Percentiles rank a stretch among this genome's conserved stretches.
phyloP scores from a whole-genome alignment of 2,329 filamentous ascomycete species.

The Ceratocystis huliohia region DNA sequence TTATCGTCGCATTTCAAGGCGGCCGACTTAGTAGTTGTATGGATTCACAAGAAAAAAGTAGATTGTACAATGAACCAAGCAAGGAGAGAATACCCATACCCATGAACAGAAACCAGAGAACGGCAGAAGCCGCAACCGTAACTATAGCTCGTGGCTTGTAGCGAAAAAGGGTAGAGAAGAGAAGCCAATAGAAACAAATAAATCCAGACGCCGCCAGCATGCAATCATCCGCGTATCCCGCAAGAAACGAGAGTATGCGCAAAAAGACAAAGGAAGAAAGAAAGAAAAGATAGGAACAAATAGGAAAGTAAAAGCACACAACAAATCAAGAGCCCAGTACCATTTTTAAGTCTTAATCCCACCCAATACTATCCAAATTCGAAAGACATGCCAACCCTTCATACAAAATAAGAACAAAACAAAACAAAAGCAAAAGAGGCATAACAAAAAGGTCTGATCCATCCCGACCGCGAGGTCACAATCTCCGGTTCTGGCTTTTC shows the following conservation, averaged over 20 bases:
- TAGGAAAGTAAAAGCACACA: background rate
- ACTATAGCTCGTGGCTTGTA: background rate
- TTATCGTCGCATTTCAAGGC: background rate
- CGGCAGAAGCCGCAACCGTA: background rate
- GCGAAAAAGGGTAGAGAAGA: background rate
- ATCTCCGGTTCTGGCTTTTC: slow-evolving; percentile 5
- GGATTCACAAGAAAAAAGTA: background rate
- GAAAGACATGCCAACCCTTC: background rate
- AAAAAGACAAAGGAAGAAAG: background rate
- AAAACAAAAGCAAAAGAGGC: slow-evolving; percentile 6
- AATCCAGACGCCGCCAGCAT: background rate
- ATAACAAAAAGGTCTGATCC: background rate
- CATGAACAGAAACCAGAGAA: background rate
- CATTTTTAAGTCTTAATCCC: slow-evolving; percentile 6
- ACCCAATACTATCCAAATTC: slow-evolving; percentile 11
- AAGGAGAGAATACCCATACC: background rate
- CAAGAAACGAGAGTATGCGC: background rate
- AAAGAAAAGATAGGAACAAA: background rate
- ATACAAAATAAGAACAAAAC: background rate
- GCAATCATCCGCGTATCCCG: background rate
- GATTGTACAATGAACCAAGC: background rate
- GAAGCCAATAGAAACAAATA: background rate
- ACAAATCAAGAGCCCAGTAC: slow-evolving; percentile 1
- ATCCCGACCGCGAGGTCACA: slow-evolving; percentile 7
- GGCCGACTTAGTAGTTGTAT: background rate